Evolutionary conservation across 1,284 basidiomycete genomes (phyloP).

Genomic region (Ustilago tritici): DNA sequence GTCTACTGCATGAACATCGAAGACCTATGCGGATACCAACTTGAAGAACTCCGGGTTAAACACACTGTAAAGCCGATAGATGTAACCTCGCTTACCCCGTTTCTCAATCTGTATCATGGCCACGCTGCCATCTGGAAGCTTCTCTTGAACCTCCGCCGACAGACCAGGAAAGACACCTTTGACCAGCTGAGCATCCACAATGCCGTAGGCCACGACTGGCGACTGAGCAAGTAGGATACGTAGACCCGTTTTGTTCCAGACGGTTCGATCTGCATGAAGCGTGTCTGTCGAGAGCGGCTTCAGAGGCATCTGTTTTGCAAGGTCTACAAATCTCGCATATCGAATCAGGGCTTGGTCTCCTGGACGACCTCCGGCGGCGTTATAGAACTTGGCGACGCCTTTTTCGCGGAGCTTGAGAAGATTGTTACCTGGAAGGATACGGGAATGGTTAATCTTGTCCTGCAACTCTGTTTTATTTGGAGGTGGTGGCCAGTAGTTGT

Average conservation of each 20-base stretch:
- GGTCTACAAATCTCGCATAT: neutral
- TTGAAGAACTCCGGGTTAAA: neutral
- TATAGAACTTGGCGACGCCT: neutral
- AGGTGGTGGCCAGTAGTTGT: neutral
- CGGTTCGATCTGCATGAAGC: neutral
- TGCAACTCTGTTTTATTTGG: neutral
- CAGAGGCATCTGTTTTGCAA: neutral
- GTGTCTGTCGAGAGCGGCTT: conserved; percentile 3
- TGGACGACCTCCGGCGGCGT: neutral
- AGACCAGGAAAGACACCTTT: conserved; percentile 8
- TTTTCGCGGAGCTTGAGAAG: neutral
- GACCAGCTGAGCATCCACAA: conserved; percentile 10
- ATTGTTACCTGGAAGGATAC: neutral
- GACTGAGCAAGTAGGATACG: conserved; percentile 12
- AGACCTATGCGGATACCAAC: neutral
- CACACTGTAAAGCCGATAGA: conserved; percentile 6
- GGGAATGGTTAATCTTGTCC: neutral
- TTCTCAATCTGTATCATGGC: conserved; percentile 13
- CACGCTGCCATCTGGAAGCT: neutral
- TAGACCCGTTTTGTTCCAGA: conserved; percentile 4
- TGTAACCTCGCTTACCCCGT: neutral
- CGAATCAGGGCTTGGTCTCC: neutral
- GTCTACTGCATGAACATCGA: no score
- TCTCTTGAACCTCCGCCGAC: neutral
- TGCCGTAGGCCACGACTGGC: neutral